phyloP scores from a whole-genome alignment of 2,329 filamentous ascomycete species.

The Clathrospora elynae region DNA sequence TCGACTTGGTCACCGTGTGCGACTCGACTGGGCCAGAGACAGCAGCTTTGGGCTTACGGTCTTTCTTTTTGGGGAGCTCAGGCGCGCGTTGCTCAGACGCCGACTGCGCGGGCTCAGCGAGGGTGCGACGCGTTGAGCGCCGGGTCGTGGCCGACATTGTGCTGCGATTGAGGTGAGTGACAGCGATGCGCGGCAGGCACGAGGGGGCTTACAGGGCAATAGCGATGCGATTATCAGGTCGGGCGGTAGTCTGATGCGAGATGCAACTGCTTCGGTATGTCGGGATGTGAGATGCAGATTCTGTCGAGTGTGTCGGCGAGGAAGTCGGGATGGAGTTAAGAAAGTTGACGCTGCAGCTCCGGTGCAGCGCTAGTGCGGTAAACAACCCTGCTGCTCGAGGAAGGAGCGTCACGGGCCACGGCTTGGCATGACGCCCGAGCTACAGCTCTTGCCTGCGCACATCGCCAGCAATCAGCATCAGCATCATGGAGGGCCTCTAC shows the following conservation, averaged over 20 bases:
- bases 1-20: constrained; percentile 12
- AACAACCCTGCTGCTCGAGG: constrained; percentile 18
- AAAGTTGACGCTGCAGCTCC: constrained; percentile 22
- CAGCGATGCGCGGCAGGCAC: constrained; percentile 17
- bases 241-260: constrained; percentile 6
- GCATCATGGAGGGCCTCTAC: constrained; percentile 83
- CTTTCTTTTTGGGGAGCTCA: constrained; percentile 17
- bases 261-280: constrained; percentile 8
- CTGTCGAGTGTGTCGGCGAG: constrained; percentile 11
- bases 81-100: constrained; percentile 7
- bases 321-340: constrained; percentile 24
- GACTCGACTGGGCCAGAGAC: constrained; percentile 14
- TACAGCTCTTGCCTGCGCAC: constrained; percentile 24
- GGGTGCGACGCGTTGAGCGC: constrained; percentile 25
- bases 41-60: constrained; percentile 18
- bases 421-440: constrained; percentile 30
- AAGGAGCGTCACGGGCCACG: constrained; percentile 19
- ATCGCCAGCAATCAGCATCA: constrained; percentile 23
- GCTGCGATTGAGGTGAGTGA: constrained; percentile 20
- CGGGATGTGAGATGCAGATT: constrained; percentile 5
- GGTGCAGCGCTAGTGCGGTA: constrained; percentile 13
- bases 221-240: constrained; percentile 9
- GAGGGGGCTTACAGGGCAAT: constrained; percentile 18
- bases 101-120: constrained; percentile 16
- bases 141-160: constrained; percentile 23